Base-by-base conservation (phyloP, 208 protist genomes). In the Crithidia sp. region DNA sequence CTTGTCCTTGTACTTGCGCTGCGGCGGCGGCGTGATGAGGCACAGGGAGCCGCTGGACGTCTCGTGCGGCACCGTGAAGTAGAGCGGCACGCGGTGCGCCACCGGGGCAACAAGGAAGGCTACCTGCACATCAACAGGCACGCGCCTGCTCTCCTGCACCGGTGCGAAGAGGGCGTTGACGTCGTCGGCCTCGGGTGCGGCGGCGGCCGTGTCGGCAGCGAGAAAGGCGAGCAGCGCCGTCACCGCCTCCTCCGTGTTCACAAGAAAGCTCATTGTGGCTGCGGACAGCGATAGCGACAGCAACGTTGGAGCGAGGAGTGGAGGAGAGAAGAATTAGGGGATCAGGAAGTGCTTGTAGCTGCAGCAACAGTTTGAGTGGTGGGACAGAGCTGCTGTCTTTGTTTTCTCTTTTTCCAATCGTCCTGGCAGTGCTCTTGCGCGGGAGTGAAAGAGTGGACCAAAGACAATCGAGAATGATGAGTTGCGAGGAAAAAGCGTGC, bases 31-130 rank as follows among this genome's bases (percentile, higher is more conserved):
- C 9, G 92, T 96, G 64, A 96, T 86, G 65, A 96, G 52, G 81
- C 92, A 96, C 58, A 96, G 85, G 16, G 79, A 86, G 19, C 92
- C 92, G 52, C 62, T 72, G 44, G 85, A 68, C 16, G 88, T 78
- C 56, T 91, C 86, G 72, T 95, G 77, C 8, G 92, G 92, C 54
- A 95, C 64, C 28, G 67, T 55, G 37, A 95, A 87, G 70, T 94
- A 97, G 17, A 95, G 74, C 12, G 92, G 92, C 43, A 97, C 92
- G 60, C 92, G 90, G 67, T 97, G 90, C 28, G 87, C 81, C 0
- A 65, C 58, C 3, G 92, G 90, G 28, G 92, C 74, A n/a, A 79
- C 65, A 4, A 94, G 47, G 71, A 95, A 97, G 43, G 87, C 59
- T 19, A 97, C 62, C 57, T 97, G 88, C 14, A 97, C 74, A 16